phyloP scores from a whole-genome alignment of 352 stramenopile species.

The Globisporangium nagaii region DNA sequence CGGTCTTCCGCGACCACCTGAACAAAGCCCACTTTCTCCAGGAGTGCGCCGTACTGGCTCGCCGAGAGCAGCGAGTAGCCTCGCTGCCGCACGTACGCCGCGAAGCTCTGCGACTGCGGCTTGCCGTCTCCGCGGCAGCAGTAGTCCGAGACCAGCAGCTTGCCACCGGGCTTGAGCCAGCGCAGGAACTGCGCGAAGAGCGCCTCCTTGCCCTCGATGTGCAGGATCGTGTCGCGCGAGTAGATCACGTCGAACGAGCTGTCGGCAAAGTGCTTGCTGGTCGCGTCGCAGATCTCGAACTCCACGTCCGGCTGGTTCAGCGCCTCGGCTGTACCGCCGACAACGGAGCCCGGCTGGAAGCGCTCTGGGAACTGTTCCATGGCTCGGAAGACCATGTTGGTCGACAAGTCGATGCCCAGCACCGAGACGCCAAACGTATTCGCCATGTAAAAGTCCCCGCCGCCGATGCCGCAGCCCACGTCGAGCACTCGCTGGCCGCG shows the following conservation, averaged over 20 bases:
- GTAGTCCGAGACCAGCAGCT: conserved; percentile 53
- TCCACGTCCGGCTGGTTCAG: not conserved
- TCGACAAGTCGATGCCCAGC: conserved; percentile 57
- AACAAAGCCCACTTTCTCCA: not conserved
- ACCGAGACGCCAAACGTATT: conserved; percentile 28
- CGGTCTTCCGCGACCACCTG: not conserved
- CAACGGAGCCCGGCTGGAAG: too few species aligned
- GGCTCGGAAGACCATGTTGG: conserved; percentile 58
- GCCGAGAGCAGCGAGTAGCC: not conserved
- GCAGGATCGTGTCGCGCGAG: conserved; percentile 72
- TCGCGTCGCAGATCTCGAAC: not conserved
- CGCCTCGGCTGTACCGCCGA: too few species aligned
- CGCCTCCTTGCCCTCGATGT: conserved; percentile 56
- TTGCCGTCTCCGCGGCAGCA: conserved; percentile 26
- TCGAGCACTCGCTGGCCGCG: not conserved
- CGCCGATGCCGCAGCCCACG: not conserved
- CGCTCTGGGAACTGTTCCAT: conserved; percentile 43
- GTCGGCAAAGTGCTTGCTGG: conserved; percentile 6
- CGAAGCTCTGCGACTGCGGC: not conserved
- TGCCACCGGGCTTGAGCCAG: conserved; percentile 63
- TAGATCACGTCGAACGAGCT: conserved; percentile 41
- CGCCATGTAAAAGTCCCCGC: not conserved
- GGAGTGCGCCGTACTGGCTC: not conserved
- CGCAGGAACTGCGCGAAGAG: conserved; percentile 61
- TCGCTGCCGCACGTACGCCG: not conserved